Base-by-base conservation (phyloP, 495 filamentous ascomycete genomes). In the Baudoinia panamericana region DNA sequence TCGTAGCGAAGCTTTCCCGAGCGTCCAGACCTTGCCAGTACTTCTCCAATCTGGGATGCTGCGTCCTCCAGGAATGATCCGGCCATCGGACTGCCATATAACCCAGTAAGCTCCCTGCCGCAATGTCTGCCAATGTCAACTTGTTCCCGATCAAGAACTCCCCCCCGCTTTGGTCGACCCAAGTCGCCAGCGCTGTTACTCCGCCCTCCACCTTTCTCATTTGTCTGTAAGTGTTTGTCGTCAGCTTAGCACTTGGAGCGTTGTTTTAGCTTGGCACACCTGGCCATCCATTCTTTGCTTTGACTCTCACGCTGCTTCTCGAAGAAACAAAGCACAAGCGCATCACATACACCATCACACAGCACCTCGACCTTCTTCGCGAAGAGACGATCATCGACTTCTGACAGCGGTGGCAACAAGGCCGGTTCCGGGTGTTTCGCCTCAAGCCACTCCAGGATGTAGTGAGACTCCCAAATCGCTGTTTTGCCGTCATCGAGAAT, bases 321-420 rank as follows among this genome's bases (percentile, higher is more conserved):
- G 30, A 53, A 53, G 36, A 53, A 53, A 8, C 33, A 32, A 3
- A 56, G 43, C 23, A 56, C 50, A 9, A 53, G 34, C 11, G 50
- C 53, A 29, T 56, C 53, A 28, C 46, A 50, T 13, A 56, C 36
- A 6, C 53, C 50, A 40, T 56, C 50, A 2, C 22, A 35, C 3
- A 56, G n/a, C 9, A 56, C 53, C 25, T 53, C 44, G 17, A 56
- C 39, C 43, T 56, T 39, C 23, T 43, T 40, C 20, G 53, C 53
- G 19, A 43, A 41, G 12, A 56, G 46, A 5, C 29, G n/a, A 2
- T 16, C 39, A 19, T 56, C 53, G 3, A 50, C 12, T 24, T 51
- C 51, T 20, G 23, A 24, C 11, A 5, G 7, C 2, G 24, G 13
- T 4, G 53, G 41, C 16, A 53, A 16, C 16, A 53, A 21, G 4